Conservation (phyloP, 1,139 yeast species). For the Nakaseomyces uthaithaninus region DNA sequence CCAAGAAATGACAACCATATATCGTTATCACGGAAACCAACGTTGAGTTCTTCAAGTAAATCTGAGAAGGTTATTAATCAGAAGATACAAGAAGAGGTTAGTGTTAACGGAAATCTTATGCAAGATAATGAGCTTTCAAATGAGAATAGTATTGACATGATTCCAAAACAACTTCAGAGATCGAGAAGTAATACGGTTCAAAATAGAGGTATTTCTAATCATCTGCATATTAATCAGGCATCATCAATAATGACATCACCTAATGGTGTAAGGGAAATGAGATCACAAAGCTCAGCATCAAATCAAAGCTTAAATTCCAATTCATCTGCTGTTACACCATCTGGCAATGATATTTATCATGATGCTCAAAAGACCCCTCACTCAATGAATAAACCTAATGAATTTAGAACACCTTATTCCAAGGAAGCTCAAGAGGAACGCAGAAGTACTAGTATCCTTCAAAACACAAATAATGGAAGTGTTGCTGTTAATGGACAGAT, state of each 20-base stretch:
- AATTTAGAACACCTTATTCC: background rate
- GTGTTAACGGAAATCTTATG: background rate
- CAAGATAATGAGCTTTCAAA: background rate
- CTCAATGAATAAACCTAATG: background rate
- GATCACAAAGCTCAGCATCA: constrained; percentile 4
- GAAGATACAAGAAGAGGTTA: background rate
- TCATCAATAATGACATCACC: constrained; percentile 7
- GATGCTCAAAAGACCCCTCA: background rate
- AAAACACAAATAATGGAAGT: background rate
- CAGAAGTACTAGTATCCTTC: background rate
- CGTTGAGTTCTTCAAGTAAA: background rate
- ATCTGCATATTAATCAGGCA: constrained; percentile 8
- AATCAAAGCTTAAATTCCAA: constrained; percentile 1
- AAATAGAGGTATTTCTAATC: constrained; percentile 11
- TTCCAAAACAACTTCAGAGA: constrained; percentile 15
- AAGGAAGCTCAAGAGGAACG: background rate
- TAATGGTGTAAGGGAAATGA: constrained; percentile 1
- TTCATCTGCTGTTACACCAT: background rate
- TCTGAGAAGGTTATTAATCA: background rate
- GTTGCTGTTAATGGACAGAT: background rate
- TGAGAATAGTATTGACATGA: constrained; percentile 8
- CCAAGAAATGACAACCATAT: constrained; percentile 8
- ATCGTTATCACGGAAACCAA: background rate
- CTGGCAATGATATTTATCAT: background rate
- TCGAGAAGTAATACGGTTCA: constrained; percentile 24